Base-by-base conservation (phyloP, 768 basidiomycete species). In the Scleroderma citrinum region DNA sequence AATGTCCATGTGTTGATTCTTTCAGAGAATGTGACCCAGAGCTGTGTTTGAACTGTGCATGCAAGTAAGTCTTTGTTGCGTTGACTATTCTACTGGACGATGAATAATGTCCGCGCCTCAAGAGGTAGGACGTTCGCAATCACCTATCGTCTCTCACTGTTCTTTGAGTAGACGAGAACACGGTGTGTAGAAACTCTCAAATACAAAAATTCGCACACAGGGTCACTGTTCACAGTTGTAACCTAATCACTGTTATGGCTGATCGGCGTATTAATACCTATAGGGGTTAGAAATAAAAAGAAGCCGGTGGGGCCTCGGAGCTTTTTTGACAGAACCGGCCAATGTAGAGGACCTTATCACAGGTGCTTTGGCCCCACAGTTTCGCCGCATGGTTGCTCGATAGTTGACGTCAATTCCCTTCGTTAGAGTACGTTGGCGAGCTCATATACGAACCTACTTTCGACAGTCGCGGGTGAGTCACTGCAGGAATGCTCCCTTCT, bases 1-100 rank as follows among this genome's bases (percentile, higher is more conserved):
- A 64, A 4, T 88, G 86, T 54, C 71, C 75, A 8, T 89, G 86
- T 58, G 69, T 64, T 43, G 62, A 56, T 19, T 67, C 71, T 0
- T 58, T 67, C 8, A 70, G 80, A 31, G 87, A 88, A 60, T 89
- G 87, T 50, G 83, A 87, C 61, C 83, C 84, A 3, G 79, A 80
- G 31, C 49, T 85, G 8, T 89, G 87, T 52, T 6, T 56, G 11
- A 67, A 67, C 12, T 84, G 84, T 58, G 65, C 70, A 52, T 69
- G 74, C 47, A 73, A 60, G 80, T 82, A 38, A 55, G 73, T 66
- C 17, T 44, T 32, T 23, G 24, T 35, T 34, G 16, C 19, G 21
- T 40, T 19, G 29, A 13, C 8, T 31, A 21, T 31, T 13, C 17
- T 23, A 21, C 13, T 35, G 7, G 32, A 2, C 14, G 12, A 11